These are phyloP conservation scores for Boletus tomentosulus DNA, from an alignment of 768 basidiomycete species.

Conservation along the genomic window DNA sequence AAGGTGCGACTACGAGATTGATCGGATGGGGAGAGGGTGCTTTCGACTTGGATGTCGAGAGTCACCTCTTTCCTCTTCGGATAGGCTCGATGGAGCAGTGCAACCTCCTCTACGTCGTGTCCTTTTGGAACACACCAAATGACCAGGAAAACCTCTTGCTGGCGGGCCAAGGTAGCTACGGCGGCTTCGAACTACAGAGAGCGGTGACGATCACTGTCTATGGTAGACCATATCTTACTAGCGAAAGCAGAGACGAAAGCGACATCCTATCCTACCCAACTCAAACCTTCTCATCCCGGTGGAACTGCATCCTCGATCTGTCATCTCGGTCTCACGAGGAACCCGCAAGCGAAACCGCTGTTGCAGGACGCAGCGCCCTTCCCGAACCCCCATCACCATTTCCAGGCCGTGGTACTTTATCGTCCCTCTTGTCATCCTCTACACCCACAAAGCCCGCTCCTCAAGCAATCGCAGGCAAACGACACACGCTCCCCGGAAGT, in stretches of 20 bases:
- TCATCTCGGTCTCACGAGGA: slow-evolving; percentile 32
- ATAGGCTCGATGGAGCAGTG: slow-evolving; percentile 77
- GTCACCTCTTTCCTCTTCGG: slow-evolving; percentile 62
- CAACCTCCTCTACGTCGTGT: slow-evolving; percentile 87
- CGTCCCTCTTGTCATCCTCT: slow-evolving; percentile 28
- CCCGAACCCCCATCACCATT: slow-evolving; percentile 82
- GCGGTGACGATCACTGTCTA: slow-evolving; percentile 77
- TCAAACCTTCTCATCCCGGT: slow-evolving; percentile 71
- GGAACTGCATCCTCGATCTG: slow-evolving; percentile 91
- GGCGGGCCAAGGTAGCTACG: slow-evolving; percentile 29
- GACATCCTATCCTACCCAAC: slow-evolving; percentile 53
- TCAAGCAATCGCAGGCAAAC: slow-evolving; percentile 53
- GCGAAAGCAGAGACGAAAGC: slow-evolving; percentile 17
- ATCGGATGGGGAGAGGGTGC: slow-evolving; percentile 46
- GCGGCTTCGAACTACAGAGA: slow-evolving; percentile 53
- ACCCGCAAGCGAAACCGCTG: slow-evolving; percentile 14
- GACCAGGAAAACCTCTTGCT: slow-evolving; percentile 41
- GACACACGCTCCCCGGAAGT: slow-evolving; percentile 45
- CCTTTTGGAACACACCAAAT: slow-evolving; percentile 65
- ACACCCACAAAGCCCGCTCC: slow-evolving; percentile 14
- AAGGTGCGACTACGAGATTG: slow-evolving; percentile 48
- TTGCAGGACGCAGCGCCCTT: slow-evolving; percentile 38
- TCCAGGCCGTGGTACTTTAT: slow-evolving; percentile 38
- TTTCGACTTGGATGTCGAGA: slow-evolving; percentile 32
- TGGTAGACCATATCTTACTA: slow-evolving; percentile 60